Percentiles rank a stretch among this genome's conserved stretches.
Conservation (phyloP, 2,329 filamentous ascomycete species). For the Monosporascus sp. region DNA sequence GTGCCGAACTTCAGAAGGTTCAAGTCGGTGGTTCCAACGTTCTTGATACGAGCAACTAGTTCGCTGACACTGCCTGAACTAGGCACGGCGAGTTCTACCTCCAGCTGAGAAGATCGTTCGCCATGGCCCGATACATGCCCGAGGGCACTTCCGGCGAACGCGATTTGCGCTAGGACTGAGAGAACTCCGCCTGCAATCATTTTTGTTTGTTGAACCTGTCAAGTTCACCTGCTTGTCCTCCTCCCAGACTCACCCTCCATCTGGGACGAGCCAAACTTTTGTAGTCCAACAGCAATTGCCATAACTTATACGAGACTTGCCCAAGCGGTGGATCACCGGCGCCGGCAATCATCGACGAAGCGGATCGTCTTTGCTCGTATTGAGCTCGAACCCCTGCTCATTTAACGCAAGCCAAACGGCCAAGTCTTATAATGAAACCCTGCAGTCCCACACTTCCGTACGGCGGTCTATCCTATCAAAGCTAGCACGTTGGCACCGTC, state of each 20-base stretch:
- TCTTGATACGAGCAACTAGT: constrained; percentile 16
- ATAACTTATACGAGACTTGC: neutral
- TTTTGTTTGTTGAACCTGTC: neutral
- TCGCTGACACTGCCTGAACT: constrained; percentile 5
- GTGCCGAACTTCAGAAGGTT: constrained; percentile 18
- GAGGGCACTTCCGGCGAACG: neutral
- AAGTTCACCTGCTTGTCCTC: too few relatives aligned
- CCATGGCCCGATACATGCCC: neutral
- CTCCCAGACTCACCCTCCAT: neutral
- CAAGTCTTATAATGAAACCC: neutral
- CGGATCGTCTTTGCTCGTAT: neutral
- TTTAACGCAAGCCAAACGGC: neutral
- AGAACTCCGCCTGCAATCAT: neutral
- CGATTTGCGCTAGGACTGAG: neutral
- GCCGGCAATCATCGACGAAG: neutral
- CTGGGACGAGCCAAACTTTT: neutral
- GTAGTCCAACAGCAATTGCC: neutral
- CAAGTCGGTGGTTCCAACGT: constrained; percentile 12
- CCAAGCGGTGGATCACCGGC: neutral
- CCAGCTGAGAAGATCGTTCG: constrained; percentile 1
- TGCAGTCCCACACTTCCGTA: neutral
- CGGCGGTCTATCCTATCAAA: neutral
- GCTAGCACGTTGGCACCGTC: neutral
- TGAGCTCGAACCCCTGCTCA: neutral
- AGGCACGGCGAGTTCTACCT: constrained; percentile 8